Base-by-base conservation (phyloP, 2,329 filamentous ascomycete species). In the Pochonia chlamydosporia region DNA sequence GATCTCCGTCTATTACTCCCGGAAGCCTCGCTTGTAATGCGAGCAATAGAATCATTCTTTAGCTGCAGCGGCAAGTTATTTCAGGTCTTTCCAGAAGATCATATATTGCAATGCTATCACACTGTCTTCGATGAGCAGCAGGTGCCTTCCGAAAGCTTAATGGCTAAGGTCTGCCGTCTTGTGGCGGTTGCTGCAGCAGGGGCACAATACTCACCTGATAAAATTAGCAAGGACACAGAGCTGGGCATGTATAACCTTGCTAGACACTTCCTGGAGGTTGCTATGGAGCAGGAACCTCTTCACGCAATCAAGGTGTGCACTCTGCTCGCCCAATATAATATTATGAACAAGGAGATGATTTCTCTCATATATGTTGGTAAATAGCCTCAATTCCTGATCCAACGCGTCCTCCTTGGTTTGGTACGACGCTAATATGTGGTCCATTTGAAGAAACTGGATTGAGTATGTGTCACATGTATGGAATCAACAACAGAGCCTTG, bases 251-350 rank as follows among this genome's bases (percentile, higher is more conserved):
- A 53, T 25, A 39, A 51, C 28, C 40, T 49, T 14, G 49, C 51
- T 3, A 49, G 37, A 10, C 42, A 43, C 16, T 43, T 44, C 14
- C 37, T 51, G 14, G 51, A 53, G 9, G 33, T 11, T 7, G 10
- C 49, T 1, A 47, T 51, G 14, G 51, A 53, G 31, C 21, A 47
- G 20, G 41, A 48, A 5, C 44, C 41, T 7, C 39, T 47, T 10
- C 40, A 49, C n/a, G 37, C 51, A n/a, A 49, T 51, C 21, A 51
- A 51, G 18, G 44, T 45, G 6, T 53, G 49, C 39, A 39, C 46
- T 3, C 31, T 53, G 14, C 14, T 53, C 18, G 49, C 51, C 9
- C 40, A 44, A 46, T 53, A 47, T 13, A 53, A 53, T 25, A 49
- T 50, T 24, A 45, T 53, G 46, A 47, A 47, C 26, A 53, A 51